phyloP scores from a whole-genome alignment of 805 yeast species.

The Candida tallmaniae region DNA sequence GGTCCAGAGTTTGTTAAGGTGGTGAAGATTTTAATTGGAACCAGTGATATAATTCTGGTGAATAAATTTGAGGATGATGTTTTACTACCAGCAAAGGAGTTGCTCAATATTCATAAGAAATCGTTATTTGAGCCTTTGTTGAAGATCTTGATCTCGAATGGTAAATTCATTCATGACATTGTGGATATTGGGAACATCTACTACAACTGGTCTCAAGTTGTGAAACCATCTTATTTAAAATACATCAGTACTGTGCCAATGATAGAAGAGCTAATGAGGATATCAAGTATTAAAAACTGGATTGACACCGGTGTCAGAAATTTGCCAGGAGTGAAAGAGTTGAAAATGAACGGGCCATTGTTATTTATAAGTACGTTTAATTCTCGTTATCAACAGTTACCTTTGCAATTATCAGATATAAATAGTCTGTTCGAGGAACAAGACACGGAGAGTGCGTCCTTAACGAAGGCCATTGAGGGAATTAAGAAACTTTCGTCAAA shows the following conservation, averaged over 20 bases:
- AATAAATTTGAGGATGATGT: slow-evolving; percentile 50
- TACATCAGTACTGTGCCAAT: slow-evolving; percentile 62
- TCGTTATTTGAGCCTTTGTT: slow-evolving; percentile 55
- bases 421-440: slow-evolving; percentile 36
- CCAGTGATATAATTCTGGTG: slow-evolving; percentile 8
- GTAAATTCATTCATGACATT: slow-evolving; percentile 56
- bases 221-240: slow-evolving; percentile 47
- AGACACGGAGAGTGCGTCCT: slow-evolving; percentile 48
- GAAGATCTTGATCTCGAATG: slow-evolving; percentile 53
- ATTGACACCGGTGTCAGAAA: slow-evolving; percentile 45
- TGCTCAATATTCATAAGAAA: slow-evolving; percentile 52
- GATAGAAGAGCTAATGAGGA: slow-evolving; percentile 51
- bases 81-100: slow-evolving; percentile 49
- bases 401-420: slow-evolving; percentile 59
- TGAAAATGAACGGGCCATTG: slow-evolving; percentile 37
- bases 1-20: slow-evolving; percentile 38
- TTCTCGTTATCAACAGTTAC: slow-evolving; percentile 46
- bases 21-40: slow-evolving; percentile 18
- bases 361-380: slow-evolving; percentile 40
- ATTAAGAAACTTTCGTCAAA: slow-evolving; percentile 51
- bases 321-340: slow-evolving; percentile 44
- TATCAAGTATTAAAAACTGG: slow-evolving; percentile 57
- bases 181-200: slow-evolving; percentile 54
- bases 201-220: slow-evolving; percentile 58
- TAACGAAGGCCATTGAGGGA: slow-evolving; percentile 50